phyloP scores from a whole-genome alignment of 2,329 filamentous ascomycete genomes.

The Anisogramma anomala region DNA sequence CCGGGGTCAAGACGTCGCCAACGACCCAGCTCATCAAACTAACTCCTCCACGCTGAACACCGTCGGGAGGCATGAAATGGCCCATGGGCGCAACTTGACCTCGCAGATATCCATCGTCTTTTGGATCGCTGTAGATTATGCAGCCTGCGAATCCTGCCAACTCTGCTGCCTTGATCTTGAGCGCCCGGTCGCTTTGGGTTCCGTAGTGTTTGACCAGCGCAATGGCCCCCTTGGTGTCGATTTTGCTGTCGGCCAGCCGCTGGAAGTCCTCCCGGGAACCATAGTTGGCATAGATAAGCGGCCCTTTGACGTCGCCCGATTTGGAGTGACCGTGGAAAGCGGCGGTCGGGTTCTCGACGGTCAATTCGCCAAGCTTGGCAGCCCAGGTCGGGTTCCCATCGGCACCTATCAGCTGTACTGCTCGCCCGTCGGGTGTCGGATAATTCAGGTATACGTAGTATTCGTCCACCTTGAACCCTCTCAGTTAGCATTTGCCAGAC shows the following conservation, averaged over 20 bases:
- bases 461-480: constrained; percentile 43
- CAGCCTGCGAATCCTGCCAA: constrained; percentile 75
- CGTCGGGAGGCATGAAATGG: constrained; percentile 67
- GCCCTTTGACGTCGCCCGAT: constrained; percentile 73
- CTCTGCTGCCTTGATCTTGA: constrained; percentile 87
- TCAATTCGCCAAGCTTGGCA: constrained; percentile 60
- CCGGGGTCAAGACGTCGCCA: constrained; percentile 86
- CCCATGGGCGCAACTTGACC: constrained; percentile 67
- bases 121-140: constrained; percentile 84
- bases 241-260: constrained; percentile 54
- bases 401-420: constrained; percentile 66
- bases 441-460: constrained; percentile 92
- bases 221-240: constrained; percentile 69
- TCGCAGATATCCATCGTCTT: constrained; percentile 66
- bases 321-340: constrained; percentile 86
- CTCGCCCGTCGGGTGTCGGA: constrained; percentile 62
- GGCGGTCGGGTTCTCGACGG: constrained; percentile 55
- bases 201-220: constrained; percentile 74
- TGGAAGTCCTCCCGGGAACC: constrained; percentile 78
- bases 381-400: constrained; percentile 58
- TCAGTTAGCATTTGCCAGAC: too few species aligned
- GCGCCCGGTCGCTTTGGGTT: constrained; percentile 55
- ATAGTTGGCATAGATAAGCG: constrained; percentile 84
- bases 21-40: constrained; percentile 71
- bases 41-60: constrained; percentile 72